Base-by-base conservation (phyloP, 2,329 filamentous ascomycete genomes). In the Colletotrichum australisinense region DNA sequence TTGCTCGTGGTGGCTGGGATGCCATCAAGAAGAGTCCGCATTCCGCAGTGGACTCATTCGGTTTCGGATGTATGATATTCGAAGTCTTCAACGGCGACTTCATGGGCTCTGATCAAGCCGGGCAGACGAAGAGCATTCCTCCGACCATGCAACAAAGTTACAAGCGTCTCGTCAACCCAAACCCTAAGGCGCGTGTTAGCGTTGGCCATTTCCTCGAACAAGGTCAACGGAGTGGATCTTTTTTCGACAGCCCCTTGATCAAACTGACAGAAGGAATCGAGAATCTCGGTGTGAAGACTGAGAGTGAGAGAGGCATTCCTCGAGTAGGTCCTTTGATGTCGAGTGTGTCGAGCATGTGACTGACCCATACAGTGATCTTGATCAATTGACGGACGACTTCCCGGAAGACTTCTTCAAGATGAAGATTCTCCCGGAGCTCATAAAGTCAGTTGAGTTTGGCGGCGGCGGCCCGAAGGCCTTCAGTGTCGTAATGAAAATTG, bases 391-490 rank as follows among this genome's bases (percentile, higher is more conserved):
- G 0, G 95, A 98, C 76, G 95, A 99, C 81, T 98, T 98, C 74
- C 97, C 97, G 0, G 96, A 98, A 80, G 97, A 98, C 73, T 99
- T 98, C 82, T 98, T 98, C 87, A 97, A 97, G 81, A 94, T 97
- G 89, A 99, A 98, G 80, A 92, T 99, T 4, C 87, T 99, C 9
- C 97, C 97, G 0, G 97, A 99, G 80, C 86, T 99, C 35, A 88
- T 99, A n/a, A 99, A 98, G 80, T 98, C 95, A 0, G 95, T 98
- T n/a, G 97, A 99, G 79, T 99, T 98, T 81, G 97, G 97, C 8
- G 97, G 96, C 12, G 97, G 97, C 32, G 97, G 97, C 0, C 94
- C 96, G 0, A 97, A 97, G 79, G 95, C 97, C 0, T 94, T 99
- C 73, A 86, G 88, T 1, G 92, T 97, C 1, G 94, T 98, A 53